Base-by-base conservation (phyloP, 2,329 filamentous ascomycete genomes). In the Chaetomiaceae sp. region DNA sequence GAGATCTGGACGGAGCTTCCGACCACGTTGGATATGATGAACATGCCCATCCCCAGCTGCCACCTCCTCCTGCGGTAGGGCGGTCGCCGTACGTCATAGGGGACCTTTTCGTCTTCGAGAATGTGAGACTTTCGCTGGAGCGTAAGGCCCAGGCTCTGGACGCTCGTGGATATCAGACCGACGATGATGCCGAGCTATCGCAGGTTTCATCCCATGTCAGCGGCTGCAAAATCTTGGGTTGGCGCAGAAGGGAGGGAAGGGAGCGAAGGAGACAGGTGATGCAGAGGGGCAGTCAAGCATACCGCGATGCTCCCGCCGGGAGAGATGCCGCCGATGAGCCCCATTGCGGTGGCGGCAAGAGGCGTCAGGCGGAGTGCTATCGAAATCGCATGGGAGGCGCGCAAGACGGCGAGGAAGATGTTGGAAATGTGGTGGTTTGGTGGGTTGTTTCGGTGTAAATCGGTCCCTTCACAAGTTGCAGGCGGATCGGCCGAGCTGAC, bases 1-100 rank as follows among this genome's bases (percentile, higher is more conserved):
- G 93, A 96, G 63, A 98, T 97, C 68, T 98, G 93, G 49, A 98
- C 93, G 30, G 88, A 91, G 69, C 90, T 96, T 49, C 93, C 93
- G 45, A 97, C 76, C 46, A 98, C 76, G 65, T 98, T 98, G 52
- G 93, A 88, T 56, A 95, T 75, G 56, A 98, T 82, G 68, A 98
- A 98, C 82, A 98, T 93, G 62, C 83, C 81, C 90, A 98, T 97
- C 48, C 93, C 93, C 52, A 94, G 73, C 78, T 96, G 93, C 93
- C 93, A 98, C 76, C 89, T 79, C 60, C 90, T 80, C 61, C 93
- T 80, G 62, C 85, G 84, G 68, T 96, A 94, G 4, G 93, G 88
- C 36, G 93, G 91, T 51, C 91, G 78, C 57, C 86, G 83, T 50
- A 83, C 73, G 68, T 93, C 81, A 64, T 88, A 84, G 7, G 76